These are phyloP conservation scores for Mycena vitilis DNA, from an alignment of 768 basidiomycete species.

Conservation along the genomic window DNA sequence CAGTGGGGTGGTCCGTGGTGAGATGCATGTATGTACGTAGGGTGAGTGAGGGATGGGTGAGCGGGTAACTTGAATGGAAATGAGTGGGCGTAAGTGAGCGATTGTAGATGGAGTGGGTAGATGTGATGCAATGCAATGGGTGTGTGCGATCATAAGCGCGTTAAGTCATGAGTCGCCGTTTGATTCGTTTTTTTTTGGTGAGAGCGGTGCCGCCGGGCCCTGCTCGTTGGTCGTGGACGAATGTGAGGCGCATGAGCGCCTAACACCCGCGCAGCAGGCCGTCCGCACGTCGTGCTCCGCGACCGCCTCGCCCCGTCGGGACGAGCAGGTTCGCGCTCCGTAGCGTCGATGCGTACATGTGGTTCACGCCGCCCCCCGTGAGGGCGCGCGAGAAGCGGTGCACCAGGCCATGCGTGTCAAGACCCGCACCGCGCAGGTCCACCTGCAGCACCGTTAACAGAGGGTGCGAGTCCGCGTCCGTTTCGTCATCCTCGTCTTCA, in stretches of 20 bases:
- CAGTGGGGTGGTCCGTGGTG: constrained; percentile 20
- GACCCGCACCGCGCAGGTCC: constrained; percentile 70
- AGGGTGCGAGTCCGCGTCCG: constrained; percentile 26
- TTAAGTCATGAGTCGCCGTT: constrained; percentile 7
- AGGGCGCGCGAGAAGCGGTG: constrained; percentile 81
- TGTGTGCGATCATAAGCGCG: constrained; percentile 13
- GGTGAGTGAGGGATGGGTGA: constrained; percentile 12
- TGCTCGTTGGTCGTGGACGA: not conserved
- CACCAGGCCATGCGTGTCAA: constrained; percentile 82
- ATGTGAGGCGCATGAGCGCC: not conserved
- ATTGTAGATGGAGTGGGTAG: not conserved
- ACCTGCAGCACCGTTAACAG: constrained; percentile 63
- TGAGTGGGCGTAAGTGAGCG: not conserved
- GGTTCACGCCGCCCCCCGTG: constrained; percentile 79
- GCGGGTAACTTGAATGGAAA: not conserved
- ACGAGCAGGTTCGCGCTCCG: constrained; percentile 86
- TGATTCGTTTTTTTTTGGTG: not conserved
- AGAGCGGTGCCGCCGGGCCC: constrained; percentile 4
- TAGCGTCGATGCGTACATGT: constrained; percentile 88
- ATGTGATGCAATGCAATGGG: constrained; percentile 15
- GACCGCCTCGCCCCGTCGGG: constrained; percentile 34
- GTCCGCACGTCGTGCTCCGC: constrained; percentile 61
- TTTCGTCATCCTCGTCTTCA: constrained; percentile 48
- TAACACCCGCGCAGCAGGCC: constrained; percentile 69
- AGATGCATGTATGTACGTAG: constrained; percentile 24